These are phyloP conservation scores for Flaveria floridana DNA, from an alignment of 140 eudicot species.

Conservation along the genomic window DNA sequence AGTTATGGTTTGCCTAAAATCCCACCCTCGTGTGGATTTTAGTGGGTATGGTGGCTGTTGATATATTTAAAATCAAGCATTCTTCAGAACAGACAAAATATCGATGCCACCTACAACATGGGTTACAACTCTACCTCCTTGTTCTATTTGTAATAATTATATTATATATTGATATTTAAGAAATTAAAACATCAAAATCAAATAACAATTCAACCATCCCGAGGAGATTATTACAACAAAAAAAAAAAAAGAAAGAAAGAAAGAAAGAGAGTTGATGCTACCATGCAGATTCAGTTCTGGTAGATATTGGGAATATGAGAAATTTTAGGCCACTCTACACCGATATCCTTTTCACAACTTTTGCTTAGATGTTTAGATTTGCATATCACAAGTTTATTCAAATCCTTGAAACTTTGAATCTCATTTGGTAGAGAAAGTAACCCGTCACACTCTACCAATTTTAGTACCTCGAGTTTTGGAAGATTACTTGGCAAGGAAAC, in stretches of 20 bases:
- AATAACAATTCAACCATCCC: too few relatives aligned
- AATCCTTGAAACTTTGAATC: slow-evolving; percentile 12
- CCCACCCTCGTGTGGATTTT: too few relatives aligned
- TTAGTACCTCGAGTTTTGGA: slow-evolving; percentile 10
- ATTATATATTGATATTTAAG: too few relatives aligned
- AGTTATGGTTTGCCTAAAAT: too few relatives aligned
- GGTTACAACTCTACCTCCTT: too few relatives aligned
- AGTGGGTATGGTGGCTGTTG: too few relatives aligned
- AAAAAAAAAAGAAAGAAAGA: not conserved
- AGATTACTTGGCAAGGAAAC: slow-evolving; percentile 20
- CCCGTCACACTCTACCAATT: not conserved
- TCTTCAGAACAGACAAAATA: too few relatives aligned
- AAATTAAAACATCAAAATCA: too few relatives aligned
- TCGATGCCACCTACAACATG: too few relatives aligned
- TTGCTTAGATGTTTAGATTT: not conserved
- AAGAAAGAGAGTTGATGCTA: not conserved
- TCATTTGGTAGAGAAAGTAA: slow-evolving; percentile 1
- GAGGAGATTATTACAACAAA: not conserved
- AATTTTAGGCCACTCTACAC: slow-evolving; percentile 15
- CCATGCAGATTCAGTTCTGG: not conserved
- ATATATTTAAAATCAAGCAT: too few relatives aligned
- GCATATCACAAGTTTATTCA: not conserved
- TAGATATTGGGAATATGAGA: not conserved
- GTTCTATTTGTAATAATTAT: too few relatives aligned
- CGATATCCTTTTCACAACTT: slow-evolving; percentile 5